phyloP scores from a whole-genome alignment of 495 filamentous ascomycete species.

The Penicillium soppii region DNA sequence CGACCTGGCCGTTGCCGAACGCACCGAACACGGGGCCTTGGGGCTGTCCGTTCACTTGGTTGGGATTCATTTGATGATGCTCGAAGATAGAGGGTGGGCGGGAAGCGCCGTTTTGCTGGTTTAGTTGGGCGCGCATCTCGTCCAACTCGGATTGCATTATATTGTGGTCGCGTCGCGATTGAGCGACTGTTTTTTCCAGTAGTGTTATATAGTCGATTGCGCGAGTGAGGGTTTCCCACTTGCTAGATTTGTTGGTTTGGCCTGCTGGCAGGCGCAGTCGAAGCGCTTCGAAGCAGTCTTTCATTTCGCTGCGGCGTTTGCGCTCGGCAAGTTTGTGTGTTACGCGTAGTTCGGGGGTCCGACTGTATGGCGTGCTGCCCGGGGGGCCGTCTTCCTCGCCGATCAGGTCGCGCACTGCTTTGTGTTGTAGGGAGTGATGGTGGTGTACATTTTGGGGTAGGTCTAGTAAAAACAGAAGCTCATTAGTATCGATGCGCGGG shows the following conservation, averaged over 20 bases:
- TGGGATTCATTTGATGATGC: constrained; percentile 36
- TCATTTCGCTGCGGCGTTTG: constrained; percentile 97
- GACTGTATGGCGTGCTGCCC: constrained; percentile 77
- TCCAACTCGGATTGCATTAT: constrained; percentile 53
- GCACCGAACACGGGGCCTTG: constrained; percentile 34
- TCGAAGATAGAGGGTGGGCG: constrained; percentile 40
- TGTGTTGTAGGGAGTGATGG: constrained; percentile 76
- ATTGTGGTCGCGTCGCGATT: constrained; percentile 45
- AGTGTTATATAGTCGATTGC: constrained; percentile 46
- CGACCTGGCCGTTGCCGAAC: constrained; percentile 33
- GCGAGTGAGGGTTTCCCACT: constrained; percentile 93
- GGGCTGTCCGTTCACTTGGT: constrained; percentile 38
- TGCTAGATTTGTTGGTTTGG: constrained; percentile 90
- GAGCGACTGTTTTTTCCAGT: constrained; percentile 34
- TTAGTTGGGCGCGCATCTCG: constrained; percentile 45
- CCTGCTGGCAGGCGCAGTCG: constrained; percentile 79
- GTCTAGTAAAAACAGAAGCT: constrained; percentile 32
- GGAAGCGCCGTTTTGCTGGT: constrained; percentile 49
- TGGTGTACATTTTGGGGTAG: constrained; percentile 61
- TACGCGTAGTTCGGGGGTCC: constrained; percentile 91
- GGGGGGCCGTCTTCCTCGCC: constrained; percentile 55
- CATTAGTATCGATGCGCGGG: constrained; percentile 11
- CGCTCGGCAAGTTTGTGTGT: constrained; percentile 96
- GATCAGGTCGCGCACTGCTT: constrained; percentile 65
- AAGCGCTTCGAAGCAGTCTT: constrained; percentile 88